Evolutionary conservation across 2,329 filamentous ascomycete genomes (phyloP).

Genomic region (Colletotrichum siamense): DNA sequence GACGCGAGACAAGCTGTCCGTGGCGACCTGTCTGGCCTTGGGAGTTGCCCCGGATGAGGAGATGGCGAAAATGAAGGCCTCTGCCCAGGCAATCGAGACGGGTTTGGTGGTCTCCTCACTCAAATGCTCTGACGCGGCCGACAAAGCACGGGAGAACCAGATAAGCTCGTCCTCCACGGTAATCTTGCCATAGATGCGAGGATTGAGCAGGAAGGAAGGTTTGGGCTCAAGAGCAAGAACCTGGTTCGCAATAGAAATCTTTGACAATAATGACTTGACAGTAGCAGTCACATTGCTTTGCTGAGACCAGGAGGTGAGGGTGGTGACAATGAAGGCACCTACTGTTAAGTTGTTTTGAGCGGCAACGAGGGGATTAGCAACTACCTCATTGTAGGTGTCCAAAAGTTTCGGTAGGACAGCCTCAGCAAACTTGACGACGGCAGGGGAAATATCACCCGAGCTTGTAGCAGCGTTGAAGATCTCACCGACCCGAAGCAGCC

Average conservation of each 20-base stretch:
- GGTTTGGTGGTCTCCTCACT: slow-evolving; percentile 51
- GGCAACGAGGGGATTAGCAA: slow-evolving; percentile 77
- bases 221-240: slow-evolving; percentile 77
- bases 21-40: slow-evolving; percentile 67
- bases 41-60: slow-evolving; percentile 67
- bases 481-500: slow-evolving; percentile 78
- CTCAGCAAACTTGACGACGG: slow-evolving; percentile 58
- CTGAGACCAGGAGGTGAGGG: slow-evolving; percentile 63
- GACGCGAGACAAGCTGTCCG: slow-evolving; percentile 64
- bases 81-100: slow-evolving; percentile 77
- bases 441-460: slow-evolving; percentile 17
- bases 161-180: slow-evolving; percentile 74
- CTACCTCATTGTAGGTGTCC: slow-evolving; percentile 78
- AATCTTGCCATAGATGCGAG: slow-evolving; percentile 84
- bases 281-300: slow-evolving; percentile 60
- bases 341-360: slow-evolving; percentile 84
- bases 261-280: slow-evolving; percentile 51
- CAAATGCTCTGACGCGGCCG: slow-evolving; percentile 63
- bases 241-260: slow-evolving; percentile 67
- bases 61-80: slow-evolving; percentile 82
- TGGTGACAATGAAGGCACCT: slow-evolving; percentile 76
- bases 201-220: slow-evolving; percentile 84
- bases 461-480: slow-evolving; percentile 59
- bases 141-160: slow-evolving; percentile 78
- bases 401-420: slow-evolving; percentile 60